Percentiles rank a stretch among this genome's conserved stretches.
These are phyloP conservation scores for Populus tremula DNA, from an alignment of 345 rosid species.

Conservation along the genomic window DNA sequence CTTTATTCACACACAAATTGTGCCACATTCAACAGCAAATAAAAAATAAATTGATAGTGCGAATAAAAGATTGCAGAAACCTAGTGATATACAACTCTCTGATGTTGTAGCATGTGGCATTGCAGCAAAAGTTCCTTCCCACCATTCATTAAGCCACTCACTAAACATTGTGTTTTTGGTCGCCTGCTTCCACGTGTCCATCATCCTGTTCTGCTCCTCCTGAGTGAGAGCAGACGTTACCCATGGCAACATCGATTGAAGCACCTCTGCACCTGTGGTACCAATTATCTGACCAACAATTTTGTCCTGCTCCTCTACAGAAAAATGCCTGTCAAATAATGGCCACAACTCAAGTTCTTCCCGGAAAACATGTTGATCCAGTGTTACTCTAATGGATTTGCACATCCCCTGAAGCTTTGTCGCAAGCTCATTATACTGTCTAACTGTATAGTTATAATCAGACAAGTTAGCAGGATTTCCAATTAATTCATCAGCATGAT, in stretches of 20 bases:
- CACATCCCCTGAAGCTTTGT: constrained; percentile 65
- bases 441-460: constrained; percentile 18
- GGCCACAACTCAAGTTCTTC: constrained; percentile 72
- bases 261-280: constrained; percentile 64
- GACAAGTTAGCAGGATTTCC: constrained; percentile 19
- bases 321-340: constrained; percentile 55
- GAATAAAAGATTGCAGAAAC: constrained; percentile 16
- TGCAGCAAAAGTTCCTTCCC: constrained; percentile 41
- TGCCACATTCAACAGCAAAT: background rate
- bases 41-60: background rate
- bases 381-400: constrained; percentile 52
- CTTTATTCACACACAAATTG: background rate
- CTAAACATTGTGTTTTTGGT: constrained; percentile 62
- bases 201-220: constrained; percentile 62
- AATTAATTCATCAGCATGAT: constrained; percentile 14
- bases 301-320: constrained; percentile 61
- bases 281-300: constrained; percentile 62
- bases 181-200: constrained; percentile 67
- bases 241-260: constrained; percentile 67
- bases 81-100: constrained; percentile 45
- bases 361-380: constrained; percentile 55
- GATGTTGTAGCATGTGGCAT: constrained; percentile 33
- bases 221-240: constrained; percentile 61
- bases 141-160: constrained; percentile 68
- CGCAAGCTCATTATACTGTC: constrained; percentile 45